Base-by-base conservation (phyloP, 1,284 basidiomycete species). In the Exobasidium cylindrosporum region DNA sequence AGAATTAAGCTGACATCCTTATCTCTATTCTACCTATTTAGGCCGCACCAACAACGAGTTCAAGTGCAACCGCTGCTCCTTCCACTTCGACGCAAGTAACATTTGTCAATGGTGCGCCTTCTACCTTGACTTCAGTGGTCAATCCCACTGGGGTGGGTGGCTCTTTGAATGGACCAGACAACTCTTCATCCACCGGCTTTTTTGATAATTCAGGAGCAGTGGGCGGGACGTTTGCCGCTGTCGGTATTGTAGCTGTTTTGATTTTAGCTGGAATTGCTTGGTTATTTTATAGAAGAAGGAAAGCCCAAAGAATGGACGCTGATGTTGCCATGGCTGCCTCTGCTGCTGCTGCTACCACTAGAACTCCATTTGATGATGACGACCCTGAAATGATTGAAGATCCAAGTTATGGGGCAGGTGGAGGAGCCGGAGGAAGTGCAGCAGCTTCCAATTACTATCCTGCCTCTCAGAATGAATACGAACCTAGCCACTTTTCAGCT, bases 321-420 rank as follows among this genome's bases (percentile, higher is more conserved):
- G 77, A 79, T 52, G 76, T 79, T 11, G 68, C 76, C 14, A 76
- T 76, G 10, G 77, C 77, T 21, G 76, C 77, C 28, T 74, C 74
- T 1, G 77, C 77, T 26, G 77, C 76, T 11, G 73, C 73, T 3
- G 77, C 77, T 2, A 78, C 73, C 26, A 75, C 65, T 45, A 62
- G 77, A 24, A 78, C 76, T 23, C 77, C 77, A 10, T 79, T 79
- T 55, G 77, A 79, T 58, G 77, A 78, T 47, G 77, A 79, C 49
- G 77, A 79, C 57, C 76, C 77, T 6, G 77, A 78, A 59, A 74
- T 78, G 74, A 73, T 73, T 59, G 73, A 74, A n/a, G 68, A 72
- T 5, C 26, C 17, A 4, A 60, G 56, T 63, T 74, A 73, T 54
- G 73, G 67, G 26, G 65, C 62, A 17, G 65, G 67, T 44, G 64